Evolutionary conservation across 2,329 filamentous ascomycete genomes (phyloP), one percentile per base, ranked within the genome.

Genomic region (Colletotrichum costaricense): DNA sequence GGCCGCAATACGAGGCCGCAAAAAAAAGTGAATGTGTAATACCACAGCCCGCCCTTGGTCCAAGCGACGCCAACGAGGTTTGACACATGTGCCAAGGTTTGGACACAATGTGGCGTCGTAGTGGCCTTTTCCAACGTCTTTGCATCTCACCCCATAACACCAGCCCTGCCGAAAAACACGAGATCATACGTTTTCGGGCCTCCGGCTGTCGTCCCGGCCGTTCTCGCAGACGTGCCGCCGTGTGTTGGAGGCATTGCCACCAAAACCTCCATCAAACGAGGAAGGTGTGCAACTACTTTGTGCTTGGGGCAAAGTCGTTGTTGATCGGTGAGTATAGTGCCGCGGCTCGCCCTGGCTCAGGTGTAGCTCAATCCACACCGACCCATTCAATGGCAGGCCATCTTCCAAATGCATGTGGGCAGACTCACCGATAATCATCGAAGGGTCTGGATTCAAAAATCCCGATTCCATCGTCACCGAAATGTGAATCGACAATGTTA

Each of bases 391-490:
- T 19, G 28, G 19, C 16, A 5, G 19, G 26, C 49, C 42, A 22
- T 35, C 49, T 24, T 60, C 42, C 14, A 33, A 30, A 24, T 14
- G 55, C 26, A 64, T 49, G 30, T 54, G 57, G 33, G 14, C 26
- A 30, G 24, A 24, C 42, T 70, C 66, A 64, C 70, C 67, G 56
- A 73, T 55, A 52, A 4, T 60, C 35, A n/a, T 56, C 55, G 33
- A 30, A 5, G 12, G 24, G 56, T 38, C 60, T 60, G n/a, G 60
- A 73, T 56, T 33, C 70, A 42, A 46, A 26, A 26, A 33, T 73
- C 26, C 38, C 35, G 26, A 67, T 63, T 49, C 24, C 46, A 26
- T 24, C 14, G 46, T 49, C 24, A n/a, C 35, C 28, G 38, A 33
- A 16, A 57, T 70, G n/a, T 63, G 46, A 57, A 55, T 57, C 46